Evolutionary conservation across 176 grass and related monocot species (phyloP).

Genomic region (Areca catechu): DNA sequence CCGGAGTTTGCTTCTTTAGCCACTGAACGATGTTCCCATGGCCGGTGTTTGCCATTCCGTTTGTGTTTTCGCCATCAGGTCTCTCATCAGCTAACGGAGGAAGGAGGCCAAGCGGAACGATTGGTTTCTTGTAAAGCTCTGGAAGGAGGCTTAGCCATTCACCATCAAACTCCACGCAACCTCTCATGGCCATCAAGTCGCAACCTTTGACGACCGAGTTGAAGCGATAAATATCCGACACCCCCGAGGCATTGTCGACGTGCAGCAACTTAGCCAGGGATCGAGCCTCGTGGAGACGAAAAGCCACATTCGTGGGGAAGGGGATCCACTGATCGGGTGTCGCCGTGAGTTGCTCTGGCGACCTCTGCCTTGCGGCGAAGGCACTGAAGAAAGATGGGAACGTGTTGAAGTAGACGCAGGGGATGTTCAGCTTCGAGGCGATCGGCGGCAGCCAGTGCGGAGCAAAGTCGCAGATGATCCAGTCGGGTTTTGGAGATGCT

Average conservation of each 20-base stretch:
- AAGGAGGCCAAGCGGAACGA: conserved; percentile 27
- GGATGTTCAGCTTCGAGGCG: conserved; percentile 32
- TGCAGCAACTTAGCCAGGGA: not conserved
- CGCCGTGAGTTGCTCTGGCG: conserved; percentile 20
- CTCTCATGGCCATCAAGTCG: conserved; percentile 21
- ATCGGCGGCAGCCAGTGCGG: conserved; percentile 35
- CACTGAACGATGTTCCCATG: conserved; percentile 18
- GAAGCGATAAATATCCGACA: conserved; percentile 35
- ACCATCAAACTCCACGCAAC: conserved; percentile 30
- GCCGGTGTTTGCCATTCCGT: not conserved
- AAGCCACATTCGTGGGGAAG: conserved; percentile 32
- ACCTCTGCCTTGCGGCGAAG: conserved; percentile 9
- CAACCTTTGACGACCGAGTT: not conserved
- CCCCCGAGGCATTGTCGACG: conserved; percentile 19
- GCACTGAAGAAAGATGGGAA: conserved; percentile 21
- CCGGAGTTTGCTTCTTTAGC: conserved; percentile 20
- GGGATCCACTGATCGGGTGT: conserved; percentile 36
- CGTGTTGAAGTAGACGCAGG: conserved; percentile 41
- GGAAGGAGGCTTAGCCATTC: conserved; percentile 23
- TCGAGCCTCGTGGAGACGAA: conserved; percentile 32
- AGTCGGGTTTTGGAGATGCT: conserved; percentile 15
- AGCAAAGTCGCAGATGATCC: conserved; percentile 54
- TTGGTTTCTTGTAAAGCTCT: conserved; percentile 13
- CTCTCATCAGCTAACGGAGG: not conserved
- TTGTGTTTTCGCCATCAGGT: too few species aligned